Evolutionary conservation across 805 yeast genomes (phyloP), one percentile per base, ranked within the genome.

Genomic region (Clavispora fructus): DNA sequence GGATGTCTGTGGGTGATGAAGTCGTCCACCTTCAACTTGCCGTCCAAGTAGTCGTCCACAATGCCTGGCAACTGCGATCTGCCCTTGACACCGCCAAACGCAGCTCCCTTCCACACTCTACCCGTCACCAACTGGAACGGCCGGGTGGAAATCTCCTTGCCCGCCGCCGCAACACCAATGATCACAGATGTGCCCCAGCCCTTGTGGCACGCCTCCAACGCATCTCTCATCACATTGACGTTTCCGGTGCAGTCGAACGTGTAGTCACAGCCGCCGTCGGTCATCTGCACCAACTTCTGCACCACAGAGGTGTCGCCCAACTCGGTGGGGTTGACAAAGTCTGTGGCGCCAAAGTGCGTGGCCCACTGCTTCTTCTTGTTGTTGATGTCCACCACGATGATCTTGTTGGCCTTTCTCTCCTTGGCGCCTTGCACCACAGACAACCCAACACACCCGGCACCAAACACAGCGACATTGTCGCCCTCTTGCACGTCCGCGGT

Each of bases 61-160:
- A 91, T 77, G 17, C 82, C 88, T 42, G 96, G 97, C 75, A 94
- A 79, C 74, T 94, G 97, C 35, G 96, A 65, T 75, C 97, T 86
- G 64, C 99, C 98, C 74, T 94, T 94, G 63, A 94, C 90, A 67
- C 98, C 99, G 61, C 99, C 99, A 59, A 89, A 94, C n/a, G 99
- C 99, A 62, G 96, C 88, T 60, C 99, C 99, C 68, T 81, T 87
- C 98, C 99, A 92, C 44, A 87, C 96, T 73, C 99, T 85, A 59
- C 99, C 99, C 37, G 98, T 94, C 54, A 94, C 98, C 68, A 94
- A 81, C 76, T 92, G 98, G 87, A 94, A 94, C 51, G 99, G 99
- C 72, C 98, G 83, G 41, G 98, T 94, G 48, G 96, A 71, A 54
- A 95, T 91, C 73, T 94, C 98, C 71, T 90, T 78, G 55, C 99